These are phyloP conservation scores for Aleurites moluccanus DNA, from an alignment of 441 rosid genomes.

Conservation along the genomic window DNA sequence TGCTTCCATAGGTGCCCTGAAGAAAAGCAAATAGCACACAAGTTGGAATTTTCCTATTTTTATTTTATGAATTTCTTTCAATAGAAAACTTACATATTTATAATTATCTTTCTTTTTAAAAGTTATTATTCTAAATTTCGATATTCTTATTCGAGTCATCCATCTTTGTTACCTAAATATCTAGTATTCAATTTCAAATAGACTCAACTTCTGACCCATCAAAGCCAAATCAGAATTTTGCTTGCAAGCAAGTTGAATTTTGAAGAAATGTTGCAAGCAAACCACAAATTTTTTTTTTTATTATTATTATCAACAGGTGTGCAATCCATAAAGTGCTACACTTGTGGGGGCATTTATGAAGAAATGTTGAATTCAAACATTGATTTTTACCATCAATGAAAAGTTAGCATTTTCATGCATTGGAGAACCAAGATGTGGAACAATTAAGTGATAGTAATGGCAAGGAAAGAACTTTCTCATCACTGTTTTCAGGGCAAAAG, in stretches of 20 bases:
- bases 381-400: slow-evolving; percentile 16
- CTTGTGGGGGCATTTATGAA: neutral
- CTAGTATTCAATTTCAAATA: too few relatives aligned
- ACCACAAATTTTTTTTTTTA: too few relatives aligned
- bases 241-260: neutral
- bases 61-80: too few relatives aligned
- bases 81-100: too few relatives aligned
- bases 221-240: neutral
- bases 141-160: too few relatives aligned
- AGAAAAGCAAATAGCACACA: too few relatives aligned
- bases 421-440: slow-evolving; percentile 33
- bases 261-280: neutral
- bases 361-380: slow-evolving; percentile 18
- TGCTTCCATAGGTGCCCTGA: neutral
- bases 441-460: slow-evolving; percentile 22
- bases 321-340: slow-evolving; percentile 19
- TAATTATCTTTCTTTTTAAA: too few relatives aligned
- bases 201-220: too few relatives aligned
- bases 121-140: too few relatives aligned
- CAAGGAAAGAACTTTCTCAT: slow-evolving; percentile 23
- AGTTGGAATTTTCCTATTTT: too few relatives aligned
- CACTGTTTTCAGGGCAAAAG: slow-evolving; percentile 24
- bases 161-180: too few relatives aligned
- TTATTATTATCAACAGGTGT: neutral
- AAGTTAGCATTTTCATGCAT: slow-evolving; percentile 24